Conservation (phyloP, 2,329 filamentous ascomycete species). For the Chalaropsis ovoidea region DNA sequence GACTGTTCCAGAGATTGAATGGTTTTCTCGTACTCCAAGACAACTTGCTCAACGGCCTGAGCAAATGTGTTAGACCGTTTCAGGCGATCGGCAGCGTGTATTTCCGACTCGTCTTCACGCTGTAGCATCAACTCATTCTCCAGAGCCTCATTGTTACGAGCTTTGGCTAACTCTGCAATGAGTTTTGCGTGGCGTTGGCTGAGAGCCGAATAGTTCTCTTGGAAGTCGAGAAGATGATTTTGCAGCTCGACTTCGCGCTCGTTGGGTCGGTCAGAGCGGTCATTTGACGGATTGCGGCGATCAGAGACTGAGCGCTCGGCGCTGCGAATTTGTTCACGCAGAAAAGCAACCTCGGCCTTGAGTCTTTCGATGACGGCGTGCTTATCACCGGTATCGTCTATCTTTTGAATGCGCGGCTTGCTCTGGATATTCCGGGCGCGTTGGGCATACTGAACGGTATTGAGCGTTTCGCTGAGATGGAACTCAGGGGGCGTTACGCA, state of each 20-base stretch:
- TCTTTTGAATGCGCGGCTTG: slow-evolving; percentile 89
- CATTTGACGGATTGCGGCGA: slow-evolving; percentile 47
- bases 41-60: slow-evolving; percentile 88
- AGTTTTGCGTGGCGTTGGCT: slow-evolving; percentile 91
- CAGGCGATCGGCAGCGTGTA: slow-evolving; percentile 69
- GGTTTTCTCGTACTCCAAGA: slow-evolving; percentile 96
- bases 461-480: slow-evolving; percentile 91
- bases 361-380: slow-evolving; percentile 86
- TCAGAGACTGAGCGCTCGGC: slow-evolving; percentile 56
- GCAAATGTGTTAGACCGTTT: slow-evolving; percentile 95
- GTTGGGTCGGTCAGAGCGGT: slow-evolving; percentile 66
- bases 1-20: slow-evolving; percentile 90
- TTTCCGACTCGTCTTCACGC: slow-evolving; percentile 42
- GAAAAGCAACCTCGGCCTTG: slow-evolving; percentile 84
- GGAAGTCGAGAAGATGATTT: slow-evolving; percentile 81
- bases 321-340: slow-evolving; percentile 85
- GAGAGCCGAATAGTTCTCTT: slow-evolving; percentile 88
- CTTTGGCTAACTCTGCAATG: slow-evolving; percentile 84
- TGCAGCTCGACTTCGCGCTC: slow-evolving; percentile 85
- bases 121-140: slow-evolving; percentile 42
- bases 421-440: slow-evolving; percentile 92
- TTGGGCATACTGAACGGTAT: slow-evolving; percentile 95
- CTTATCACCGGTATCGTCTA: slow-evolving; percentile 78
- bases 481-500: slow-evolving; percentile 96
- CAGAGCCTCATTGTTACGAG: slow-evolving; percentile 57